Conservation (phyloP, 164 flowering plant genomes). For the Piper longum region DNA sequence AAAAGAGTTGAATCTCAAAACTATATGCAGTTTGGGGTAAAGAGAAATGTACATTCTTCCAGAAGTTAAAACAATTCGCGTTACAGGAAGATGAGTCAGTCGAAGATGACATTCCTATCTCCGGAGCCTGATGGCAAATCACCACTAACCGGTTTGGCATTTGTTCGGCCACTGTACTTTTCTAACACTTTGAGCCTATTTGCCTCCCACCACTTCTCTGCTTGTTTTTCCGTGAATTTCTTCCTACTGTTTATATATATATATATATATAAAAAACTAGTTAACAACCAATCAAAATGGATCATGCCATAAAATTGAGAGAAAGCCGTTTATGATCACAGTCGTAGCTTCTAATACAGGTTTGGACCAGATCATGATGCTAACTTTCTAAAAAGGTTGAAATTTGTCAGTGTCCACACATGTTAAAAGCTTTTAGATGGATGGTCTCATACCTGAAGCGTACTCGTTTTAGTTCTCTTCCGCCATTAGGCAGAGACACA, state of each 20-base stretch:
- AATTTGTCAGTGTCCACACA: not conserved
- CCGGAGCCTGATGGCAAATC: slow-evolving; percentile 4
- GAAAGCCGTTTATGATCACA: not conserved
- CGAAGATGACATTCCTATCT: not conserved
- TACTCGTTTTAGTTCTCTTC: slow-evolving; percentile 66
- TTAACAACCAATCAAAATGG: not conserved
- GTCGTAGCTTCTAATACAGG: not conserved
- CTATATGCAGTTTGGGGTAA: not conserved
- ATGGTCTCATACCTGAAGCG: slow-evolving; percentile 66
- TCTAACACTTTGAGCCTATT: slow-evolving; percentile 44
- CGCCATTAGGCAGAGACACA: slow-evolving; percentile 39
- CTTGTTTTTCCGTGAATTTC: slow-evolving; percentile 60
- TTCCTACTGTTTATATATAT: slow-evolving; percentile 70
- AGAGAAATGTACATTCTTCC: slow-evolving; percentile 2
- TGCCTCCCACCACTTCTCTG: slow-evolving; percentile 86
- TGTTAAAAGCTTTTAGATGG: not conserved
- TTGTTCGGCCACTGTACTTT: slow-evolving; percentile 27
- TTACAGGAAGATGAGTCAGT: slow-evolving; percentile 5
- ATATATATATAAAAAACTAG: no score
- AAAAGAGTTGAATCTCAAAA: not conserved
- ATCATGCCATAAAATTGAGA: no score
- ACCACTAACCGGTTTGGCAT: slow-evolving; percentile 5
- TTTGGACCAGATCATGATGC: no score
- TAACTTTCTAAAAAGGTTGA: not conserved
- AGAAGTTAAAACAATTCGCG: not conserved